Evolutionary conservation across 192 early-diverging fungal genomes (phyloP), one percentile per base, ranked within the genome.

Genomic region (Jimgerdemannia lactiflua): DNA sequence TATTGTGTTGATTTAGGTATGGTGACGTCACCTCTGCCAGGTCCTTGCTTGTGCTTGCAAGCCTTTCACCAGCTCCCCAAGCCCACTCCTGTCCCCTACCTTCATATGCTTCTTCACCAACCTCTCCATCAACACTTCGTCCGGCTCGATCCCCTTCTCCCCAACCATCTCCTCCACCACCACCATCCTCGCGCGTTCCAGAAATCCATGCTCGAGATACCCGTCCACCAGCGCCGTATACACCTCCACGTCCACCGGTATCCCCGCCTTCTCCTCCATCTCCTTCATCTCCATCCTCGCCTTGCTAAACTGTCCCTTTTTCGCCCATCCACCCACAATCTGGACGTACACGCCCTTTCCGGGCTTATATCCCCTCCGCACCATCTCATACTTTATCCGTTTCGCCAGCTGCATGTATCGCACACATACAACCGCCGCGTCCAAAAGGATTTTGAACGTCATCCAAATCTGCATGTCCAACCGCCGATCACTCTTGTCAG

Each of bases 361-460:
- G 4, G 72, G 71, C 54, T 77, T 80, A 64, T 71, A 59, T n/a
- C 79, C 75, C 11, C 75, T 69, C 8, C 67, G 4, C 3, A 64
- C 40, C 71, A 80, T 77, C 65, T 80, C 66, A 29, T 72, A 65
- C 64, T 73, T 71, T 19, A 80, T 63, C 65, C 41, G 17, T 7
- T 66, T 65, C 3, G 75, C 69, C 4, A 80, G 19, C 4, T 43
- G 29, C 39, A 64, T 70, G 65, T 73, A 42, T n/a, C 59, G n/a
- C 14, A 69, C 70, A 11, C 67, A 65, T 40, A 72, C 49, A 10
- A 65, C 71, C 3, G 49, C 43, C 0, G 69, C 75, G 19, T 77
- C 71, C 2, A 80, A 18, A 4, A 80, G 69, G 20, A 80, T 67
- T 9, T 74, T 69, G 54, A 74, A 80, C 3, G 72, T 77, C 29